Evolutionary conservation across 2,329 filamentous ascomycete genomes (phyloP).

Genomic region (Aspergillus sp.): DNA sequence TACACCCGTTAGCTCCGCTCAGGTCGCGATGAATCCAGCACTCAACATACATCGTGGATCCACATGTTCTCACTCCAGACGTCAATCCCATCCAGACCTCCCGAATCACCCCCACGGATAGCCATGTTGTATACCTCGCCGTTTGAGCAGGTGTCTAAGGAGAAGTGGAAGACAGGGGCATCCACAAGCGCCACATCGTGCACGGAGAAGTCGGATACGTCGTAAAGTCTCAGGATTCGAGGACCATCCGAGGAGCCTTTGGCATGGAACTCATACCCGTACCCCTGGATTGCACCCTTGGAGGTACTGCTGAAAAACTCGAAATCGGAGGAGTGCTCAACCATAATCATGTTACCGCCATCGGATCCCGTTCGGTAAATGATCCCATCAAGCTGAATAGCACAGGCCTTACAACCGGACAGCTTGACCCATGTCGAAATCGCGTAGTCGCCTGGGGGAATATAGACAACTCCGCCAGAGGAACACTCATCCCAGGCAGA

Average conservation of each 20-base stretch:
- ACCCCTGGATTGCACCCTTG: constrained; percentile 54
- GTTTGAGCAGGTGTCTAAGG: constrained; percentile 51
- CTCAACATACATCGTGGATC: constrained; percentile 51
- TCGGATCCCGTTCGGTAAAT: constrained; percentile 54
- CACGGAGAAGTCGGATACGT: constrained; percentile 49
- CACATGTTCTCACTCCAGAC: constrained; percentile 57
- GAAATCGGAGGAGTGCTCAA: constrained; percentile 52
- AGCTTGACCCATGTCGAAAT: constrained; percentile 52
- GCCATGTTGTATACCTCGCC: constrained; percentile 59
- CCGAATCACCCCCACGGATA: constrained; percentile 53
- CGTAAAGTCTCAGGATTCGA: constrained; percentile 48
- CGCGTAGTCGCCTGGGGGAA: constrained; percentile 52
- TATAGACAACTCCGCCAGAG: constrained; percentile 51
- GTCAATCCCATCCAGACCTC: constrained; percentile 58
- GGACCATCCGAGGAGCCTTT: constrained; percentile 43
- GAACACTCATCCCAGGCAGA: constrained; percentile 54
- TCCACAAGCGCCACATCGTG: constrained; percentile 53
- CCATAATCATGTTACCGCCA: constrained; percentile 55
- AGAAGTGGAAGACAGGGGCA: constrained; percentile 52
- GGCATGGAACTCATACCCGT: constrained; percentile 51
- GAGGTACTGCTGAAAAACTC: constrained; percentile 56
- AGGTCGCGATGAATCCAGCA: neutral
- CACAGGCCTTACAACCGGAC: constrained; percentile 49
- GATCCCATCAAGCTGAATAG: constrained; percentile 54
- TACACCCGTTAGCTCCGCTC: constrained; percentile 8